These are phyloP conservation scores for Cryphonectria japonica DNA, from an alignment of 2,329 filamentous ascomycete genomes.

Conservation along the genomic window DNA sequence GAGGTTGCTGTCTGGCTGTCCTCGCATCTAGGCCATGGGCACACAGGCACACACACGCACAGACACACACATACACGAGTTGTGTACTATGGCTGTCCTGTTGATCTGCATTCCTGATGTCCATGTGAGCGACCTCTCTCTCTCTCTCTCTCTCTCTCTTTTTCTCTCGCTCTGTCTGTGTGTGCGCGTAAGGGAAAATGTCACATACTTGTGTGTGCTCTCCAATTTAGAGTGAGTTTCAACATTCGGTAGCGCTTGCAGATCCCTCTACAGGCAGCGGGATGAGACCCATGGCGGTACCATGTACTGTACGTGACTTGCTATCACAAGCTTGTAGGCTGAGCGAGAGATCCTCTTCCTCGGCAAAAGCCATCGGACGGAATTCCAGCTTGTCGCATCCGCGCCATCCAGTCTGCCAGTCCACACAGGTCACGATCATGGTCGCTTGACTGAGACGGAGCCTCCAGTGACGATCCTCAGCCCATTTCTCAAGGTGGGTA, in stretches of 20 bases:
- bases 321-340: neutral
- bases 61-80: neutral
- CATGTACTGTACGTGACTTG: neutral
- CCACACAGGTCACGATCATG: slow-evolving; percentile 3
- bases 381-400: neutral
- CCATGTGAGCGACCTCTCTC: neutral
- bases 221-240: neutral
- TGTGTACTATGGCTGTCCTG: neutral
- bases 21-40: neutral
- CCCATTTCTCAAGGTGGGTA: neutral
- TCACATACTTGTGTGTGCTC: neutral
- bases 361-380: slow-evolving; percentile 2
- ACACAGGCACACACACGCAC: too few species aligned
- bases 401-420: neutral
- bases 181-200: neutral
- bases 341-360: neutral
- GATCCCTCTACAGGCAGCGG: neutral
- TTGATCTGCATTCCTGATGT: neutral
- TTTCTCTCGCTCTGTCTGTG: too few species aligned
- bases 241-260: neutral
- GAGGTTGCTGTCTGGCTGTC: neutral
- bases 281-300: neutral
- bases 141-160: neutral
- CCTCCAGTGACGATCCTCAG: neutral
- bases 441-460: neutral